Evolutionary conservation across 495 filamentous ascomycete genomes (phyloP).

Genomic region (Neurospora sp.): DNA sequence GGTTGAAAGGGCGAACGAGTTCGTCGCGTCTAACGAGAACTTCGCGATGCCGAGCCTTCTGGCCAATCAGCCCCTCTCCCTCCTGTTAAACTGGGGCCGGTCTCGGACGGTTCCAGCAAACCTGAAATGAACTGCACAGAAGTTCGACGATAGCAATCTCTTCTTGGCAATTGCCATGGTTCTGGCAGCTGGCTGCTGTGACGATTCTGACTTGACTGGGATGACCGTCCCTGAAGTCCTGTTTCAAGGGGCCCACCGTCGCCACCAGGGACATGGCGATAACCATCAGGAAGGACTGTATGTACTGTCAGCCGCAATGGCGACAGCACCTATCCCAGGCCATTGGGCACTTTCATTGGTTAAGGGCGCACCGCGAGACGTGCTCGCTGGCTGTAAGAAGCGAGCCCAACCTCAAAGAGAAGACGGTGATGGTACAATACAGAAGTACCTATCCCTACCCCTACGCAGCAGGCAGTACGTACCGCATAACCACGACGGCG

Average conservation of each 20-base stretch:
- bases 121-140: neutral
- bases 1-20: neutral
- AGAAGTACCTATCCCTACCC: neutral
- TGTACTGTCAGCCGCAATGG: neutral
- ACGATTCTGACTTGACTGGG: neutral
- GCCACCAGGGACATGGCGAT: conserved; percentile 1
- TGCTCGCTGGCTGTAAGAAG: neutral
- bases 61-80: neutral
- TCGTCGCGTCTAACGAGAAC: neutral
- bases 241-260: conserved; percentile 10
- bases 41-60: neutral
- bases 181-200: neutral
- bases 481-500: neutral
- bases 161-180: neutral
- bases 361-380: neutral
- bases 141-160: neutral
- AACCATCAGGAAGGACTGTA: neutral
- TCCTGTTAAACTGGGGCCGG: neutral
- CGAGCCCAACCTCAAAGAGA: neutral
- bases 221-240: neutral
- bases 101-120: neutral
- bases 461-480: neutral
- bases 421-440: neutral
- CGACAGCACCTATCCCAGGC: neutral
- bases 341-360: neutral